phyloP scores from a whole-genome alignment of 306 rosid genomes.

The Neltuma alba region DNA sequence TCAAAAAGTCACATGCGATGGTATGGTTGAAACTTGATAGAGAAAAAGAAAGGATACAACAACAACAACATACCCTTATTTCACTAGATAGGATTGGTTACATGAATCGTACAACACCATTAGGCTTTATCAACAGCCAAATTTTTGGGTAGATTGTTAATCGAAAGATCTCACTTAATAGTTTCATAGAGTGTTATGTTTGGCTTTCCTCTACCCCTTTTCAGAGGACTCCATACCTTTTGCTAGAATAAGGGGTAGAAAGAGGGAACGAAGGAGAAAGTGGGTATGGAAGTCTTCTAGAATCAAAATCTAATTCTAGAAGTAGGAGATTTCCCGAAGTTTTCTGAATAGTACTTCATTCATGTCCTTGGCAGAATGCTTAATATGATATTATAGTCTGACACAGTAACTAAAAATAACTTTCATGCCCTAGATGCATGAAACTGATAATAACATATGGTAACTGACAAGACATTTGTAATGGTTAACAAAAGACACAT shows the following conservation, averaged over 20 bases:
- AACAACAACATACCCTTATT: no score
- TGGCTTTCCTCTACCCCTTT: no score
- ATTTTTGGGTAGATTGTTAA: no score
- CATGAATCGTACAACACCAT: no score
- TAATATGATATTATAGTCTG: background rate
- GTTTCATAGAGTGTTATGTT: no score
- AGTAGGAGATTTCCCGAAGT: background rate
- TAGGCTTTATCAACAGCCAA: no score
- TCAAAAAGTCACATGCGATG: background rate
- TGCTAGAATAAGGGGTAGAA: background rate
- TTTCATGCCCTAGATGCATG: background rate
- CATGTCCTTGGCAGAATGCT: no score
- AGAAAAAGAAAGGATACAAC: no score
- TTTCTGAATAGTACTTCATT: background rate
- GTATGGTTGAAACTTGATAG: background rate
- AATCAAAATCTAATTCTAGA: background rate
- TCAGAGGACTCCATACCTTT: no score
- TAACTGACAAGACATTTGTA: background rate
- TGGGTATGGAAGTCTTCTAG: background rate
- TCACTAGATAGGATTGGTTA: no score
- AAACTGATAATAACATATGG: background rate
- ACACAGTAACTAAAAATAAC: background rate
- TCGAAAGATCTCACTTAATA: no score
- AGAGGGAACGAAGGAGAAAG: background rate
- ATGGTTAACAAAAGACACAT: background rate